These are phyloP conservation scores for Jatropha curcas DNA, from an alignment of 345 rosid genomes.

Conservation along the genomic window DNA sequence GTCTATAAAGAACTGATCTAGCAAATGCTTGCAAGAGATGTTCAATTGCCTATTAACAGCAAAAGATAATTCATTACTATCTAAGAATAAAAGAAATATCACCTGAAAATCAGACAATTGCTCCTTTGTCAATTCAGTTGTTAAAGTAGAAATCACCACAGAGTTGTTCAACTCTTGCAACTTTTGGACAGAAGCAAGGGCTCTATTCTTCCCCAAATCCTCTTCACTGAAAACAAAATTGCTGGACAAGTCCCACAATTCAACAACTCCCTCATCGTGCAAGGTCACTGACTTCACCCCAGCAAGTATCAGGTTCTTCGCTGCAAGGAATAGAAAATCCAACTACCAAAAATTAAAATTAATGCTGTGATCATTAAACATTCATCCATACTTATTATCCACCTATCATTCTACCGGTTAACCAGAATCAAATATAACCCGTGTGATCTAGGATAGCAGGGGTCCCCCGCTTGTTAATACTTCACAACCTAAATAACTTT, in stretches of 20 bases:
- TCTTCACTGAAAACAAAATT: constrained; percentile 25
- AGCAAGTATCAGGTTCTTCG: constrained; percentile 82
- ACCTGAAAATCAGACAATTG: constrained; percentile 85
- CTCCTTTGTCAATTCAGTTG: constrained; percentile 53
- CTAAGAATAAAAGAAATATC: neutral
- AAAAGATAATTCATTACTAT: neutral
- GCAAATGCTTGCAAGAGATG: neutral
- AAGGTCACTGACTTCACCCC: constrained; percentile 27
- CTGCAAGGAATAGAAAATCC: constrained; percentile 38
- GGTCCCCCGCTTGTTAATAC: too few species aligned
- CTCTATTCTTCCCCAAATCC: constrained; percentile 31
- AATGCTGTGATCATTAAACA: neutral
- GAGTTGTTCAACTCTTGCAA: constrained; percentile 33
- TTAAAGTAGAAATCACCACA: constrained; percentile 21
- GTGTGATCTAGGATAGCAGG: neutral
- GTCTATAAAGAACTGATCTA: neutral
- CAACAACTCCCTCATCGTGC: constrained; percentile 27
- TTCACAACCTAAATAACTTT: too few species aligned
- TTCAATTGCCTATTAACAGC: too few species aligned
- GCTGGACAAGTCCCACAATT: constrained; percentile 32
- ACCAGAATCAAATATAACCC: neutral
- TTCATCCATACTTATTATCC: neutral
- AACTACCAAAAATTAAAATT: neutral
- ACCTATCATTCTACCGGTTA: neutral
- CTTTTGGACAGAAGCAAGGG: constrained; percentile 29